A percentile compares a stretch with the other conserved stretches of the same genome.
Evolutionary conservation across 257 asterid species (phyloP).

Genomic region (Capsicum rhomboideum): DNA sequence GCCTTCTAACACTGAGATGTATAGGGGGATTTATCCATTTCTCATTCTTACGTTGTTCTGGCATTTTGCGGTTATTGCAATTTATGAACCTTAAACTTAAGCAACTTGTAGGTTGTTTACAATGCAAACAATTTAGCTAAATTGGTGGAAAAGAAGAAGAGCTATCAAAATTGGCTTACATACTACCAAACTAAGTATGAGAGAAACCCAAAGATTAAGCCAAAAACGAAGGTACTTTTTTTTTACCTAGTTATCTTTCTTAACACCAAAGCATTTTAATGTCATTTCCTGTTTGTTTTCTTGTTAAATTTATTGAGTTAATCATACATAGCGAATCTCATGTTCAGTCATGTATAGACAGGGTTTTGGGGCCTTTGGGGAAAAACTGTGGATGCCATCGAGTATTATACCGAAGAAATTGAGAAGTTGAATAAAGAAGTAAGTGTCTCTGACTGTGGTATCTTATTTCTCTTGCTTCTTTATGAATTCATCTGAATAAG

Average conservation of each 20-base stretch:
- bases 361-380: constrained; percentile 79
- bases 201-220: constrained; percentile 57
- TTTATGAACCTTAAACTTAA: not conserved
- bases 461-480: not conserved
- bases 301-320: not conserved
- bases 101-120: constrained; percentile 45
- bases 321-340: not conserved
- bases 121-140: constrained; percentile 58
- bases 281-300: not conserved
- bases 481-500: not conserved
- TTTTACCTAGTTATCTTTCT: not conserved
- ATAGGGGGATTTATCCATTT: not conserved
- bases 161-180: constrained; percentile 56
- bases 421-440: constrained; percentile 47
- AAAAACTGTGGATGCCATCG: constrained; percentile 64
- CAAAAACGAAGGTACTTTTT: constrained; percentile 50
- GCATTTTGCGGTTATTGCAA: not conserved
- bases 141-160: constrained; percentile 58
- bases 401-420: constrained; percentile 47
- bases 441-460: constrained; percentile 20
- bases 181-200: constrained; percentile 66
- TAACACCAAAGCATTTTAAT: not conserved
- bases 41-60: not conserved
- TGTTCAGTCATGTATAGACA: constrained; percentile 46
- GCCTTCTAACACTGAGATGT: not conserved